Conservation (phyloP, 371 early-diverging fungal genomes). For the Conidiobolus incongruus region DNA sequence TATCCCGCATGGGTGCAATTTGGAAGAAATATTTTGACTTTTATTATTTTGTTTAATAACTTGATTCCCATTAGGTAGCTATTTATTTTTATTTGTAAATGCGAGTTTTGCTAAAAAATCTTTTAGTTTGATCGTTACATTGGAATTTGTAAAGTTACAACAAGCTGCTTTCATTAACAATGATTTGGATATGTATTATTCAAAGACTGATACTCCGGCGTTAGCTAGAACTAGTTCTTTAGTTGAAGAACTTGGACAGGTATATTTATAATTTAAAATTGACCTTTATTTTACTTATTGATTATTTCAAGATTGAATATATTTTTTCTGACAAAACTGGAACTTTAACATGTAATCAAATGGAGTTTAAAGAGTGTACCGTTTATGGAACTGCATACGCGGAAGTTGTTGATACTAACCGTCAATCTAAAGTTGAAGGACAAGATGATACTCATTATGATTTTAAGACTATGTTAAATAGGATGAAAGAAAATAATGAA, state of each 20-base stretch:
- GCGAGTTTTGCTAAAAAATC: slow-evolving; percentile 31
- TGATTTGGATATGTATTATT: slow-evolving; percentile 36
- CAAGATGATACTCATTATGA: slow-evolving; percentile 34
- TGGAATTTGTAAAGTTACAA: slow-evolving; percentile 66
- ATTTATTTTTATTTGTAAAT: too few relatives aligned
- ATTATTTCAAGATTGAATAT: slow-evolving; percentile 76
- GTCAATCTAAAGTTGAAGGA: slow-evolving; percentile 32
- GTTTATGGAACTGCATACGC: slow-evolving; percentile 58
- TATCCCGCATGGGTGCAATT: slow-evolving; percentile 18
- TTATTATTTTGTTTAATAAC: slow-evolving; percentile 74
- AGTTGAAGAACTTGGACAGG: slow-evolving; percentile 85
- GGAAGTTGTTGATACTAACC: slow-evolving; percentile 19
- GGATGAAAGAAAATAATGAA: slow-evolving; percentile 31
- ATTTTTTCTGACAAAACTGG: slow-evolving; percentile 86
- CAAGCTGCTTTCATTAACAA: slow-evolving; percentile 53
- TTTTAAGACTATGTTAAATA: slow-evolving; percentile 33
- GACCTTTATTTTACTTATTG: slow-evolving; percentile 59
- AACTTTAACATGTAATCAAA: slow-evolving; percentile 88
- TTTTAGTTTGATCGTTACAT: slow-evolving; percentile 79
- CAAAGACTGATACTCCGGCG: slow-evolving; percentile 59
- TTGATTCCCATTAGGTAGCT: slow-evolving; percentile 60
- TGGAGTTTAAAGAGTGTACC: slow-evolving; percentile 77
- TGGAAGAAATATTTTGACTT: slow-evolving; percentile 57
- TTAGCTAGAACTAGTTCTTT: slow-evolving; percentile 68
- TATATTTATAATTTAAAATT: background rate